Percentiles rank a stretch among this genome's conserved stretches.
Conservation (phyloP, 345 rosid species). For the Combretum micranthum region DNA sequence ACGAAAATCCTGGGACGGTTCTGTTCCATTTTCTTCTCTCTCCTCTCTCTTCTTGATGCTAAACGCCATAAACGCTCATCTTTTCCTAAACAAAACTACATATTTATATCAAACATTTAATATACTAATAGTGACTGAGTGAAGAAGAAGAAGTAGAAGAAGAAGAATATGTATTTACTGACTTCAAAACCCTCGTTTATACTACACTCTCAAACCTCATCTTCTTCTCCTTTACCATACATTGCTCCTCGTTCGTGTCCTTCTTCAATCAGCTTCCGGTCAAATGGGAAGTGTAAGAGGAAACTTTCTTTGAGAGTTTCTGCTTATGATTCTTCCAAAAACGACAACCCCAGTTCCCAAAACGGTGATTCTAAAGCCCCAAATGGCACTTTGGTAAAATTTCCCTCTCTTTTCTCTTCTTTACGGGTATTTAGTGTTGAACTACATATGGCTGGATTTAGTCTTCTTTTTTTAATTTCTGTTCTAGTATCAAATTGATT, state of each 20-base stretch:
- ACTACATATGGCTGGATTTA: too few species aligned
- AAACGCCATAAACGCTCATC: too few species aligned
- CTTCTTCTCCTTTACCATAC: constrained; percentile 4
- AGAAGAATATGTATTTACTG: constrained; percentile 47
- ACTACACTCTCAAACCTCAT: constrained; percentile 8
- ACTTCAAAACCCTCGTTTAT: constrained; percentile 26
- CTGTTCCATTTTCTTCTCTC: too few species aligned
- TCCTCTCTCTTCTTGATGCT: too few species aligned
- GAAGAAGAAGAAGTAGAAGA: background rate
- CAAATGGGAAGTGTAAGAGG: constrained; percentile 15
- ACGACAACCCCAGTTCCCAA: constrained; percentile 29
- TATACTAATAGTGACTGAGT: too few species aligned
- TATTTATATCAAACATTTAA: too few species aligned
- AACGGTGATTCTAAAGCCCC: constrained; percentile 56
- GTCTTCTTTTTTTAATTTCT: too few species aligned
- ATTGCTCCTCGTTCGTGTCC: background rate
- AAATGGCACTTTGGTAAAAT: constrained; percentile 58
- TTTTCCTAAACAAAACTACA: too few species aligned
- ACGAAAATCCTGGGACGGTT: too few species aligned
- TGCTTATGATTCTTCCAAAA: constrained; percentile 60
- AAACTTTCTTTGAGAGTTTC: constrained; percentile 32
- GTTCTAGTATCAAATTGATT: too few species aligned
- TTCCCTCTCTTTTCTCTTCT: background rate
- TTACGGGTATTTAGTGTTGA: background rate
- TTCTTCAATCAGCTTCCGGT: constrained; percentile 28